These are phyloP conservation scores for Penicillium mononematosum DNA, from an alignment of 495 filamentous ascomycete species.

Conservation along the genomic window DNA sequence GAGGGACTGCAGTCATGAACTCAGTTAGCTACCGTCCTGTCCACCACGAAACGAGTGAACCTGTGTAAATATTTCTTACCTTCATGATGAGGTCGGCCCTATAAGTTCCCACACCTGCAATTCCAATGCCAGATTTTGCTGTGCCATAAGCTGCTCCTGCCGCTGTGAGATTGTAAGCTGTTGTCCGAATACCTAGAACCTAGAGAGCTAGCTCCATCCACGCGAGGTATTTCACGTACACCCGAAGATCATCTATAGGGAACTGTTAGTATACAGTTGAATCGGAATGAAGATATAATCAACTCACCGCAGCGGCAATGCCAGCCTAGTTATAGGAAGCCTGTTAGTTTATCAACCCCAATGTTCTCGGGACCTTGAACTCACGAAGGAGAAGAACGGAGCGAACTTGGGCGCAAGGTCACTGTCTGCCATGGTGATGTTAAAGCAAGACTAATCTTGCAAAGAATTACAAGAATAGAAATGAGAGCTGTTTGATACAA, in stretches of 20 bases:
- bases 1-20: slow-evolving; percentile 59
- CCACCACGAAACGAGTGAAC: background rate
- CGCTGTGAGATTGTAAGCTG: slow-evolving; percentile 51
- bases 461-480: background rate
- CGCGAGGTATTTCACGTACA: slow-evolving; percentile 55
- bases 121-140: slow-evolving; percentile 94
- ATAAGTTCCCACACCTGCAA: slow-evolving; percentile 90
- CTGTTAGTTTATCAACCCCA: slow-evolving; percentile 36
- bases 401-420: slow-evolving; percentile 84
- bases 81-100: slow-evolving; percentile 98
- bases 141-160: slow-evolving; percentile 96
- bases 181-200: slow-evolving; percentile 12
- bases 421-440: slow-evolving; percentile 60
- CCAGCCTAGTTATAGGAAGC: slow-evolving; percentile 58
- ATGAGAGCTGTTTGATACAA: slow-evolving; percentile 7
- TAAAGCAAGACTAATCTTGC: background rate
- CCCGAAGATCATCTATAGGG: slow-evolving; percentile 75
- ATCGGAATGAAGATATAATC: slow-evolving; percentile 26
- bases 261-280: slow-evolving; percentile 25
- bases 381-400: slow-evolving; percentile 96
- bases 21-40: slow-evolving; percentile 16
- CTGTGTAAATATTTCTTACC: slow-evolving; percentile 43
- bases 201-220: slow-evolving; percentile 15
- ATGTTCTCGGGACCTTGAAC: slow-evolving; percentile 26
- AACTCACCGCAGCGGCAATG: slow-evolving; percentile 88